Evolutionary conservation across 352 stramenopile species (phyloP).

Genomic region (Globisporangium heterothallicum): DNA sequence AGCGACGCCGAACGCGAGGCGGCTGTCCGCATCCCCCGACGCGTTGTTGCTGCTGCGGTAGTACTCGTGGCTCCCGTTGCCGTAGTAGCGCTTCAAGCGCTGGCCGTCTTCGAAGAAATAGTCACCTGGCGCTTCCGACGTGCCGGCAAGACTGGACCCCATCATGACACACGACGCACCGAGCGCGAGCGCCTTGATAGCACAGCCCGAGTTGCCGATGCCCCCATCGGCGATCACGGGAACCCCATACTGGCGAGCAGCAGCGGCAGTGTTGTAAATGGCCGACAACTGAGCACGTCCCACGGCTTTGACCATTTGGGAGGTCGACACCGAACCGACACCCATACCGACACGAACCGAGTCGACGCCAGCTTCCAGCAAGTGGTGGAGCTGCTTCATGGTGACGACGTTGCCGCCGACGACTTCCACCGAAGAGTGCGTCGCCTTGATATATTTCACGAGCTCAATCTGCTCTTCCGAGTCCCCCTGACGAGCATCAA

Average conservation of each 20-base stretch:
- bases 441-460: conserved; percentile 91
- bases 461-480: conserved; percentile 80
- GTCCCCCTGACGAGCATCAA: conserved; percentile 98
- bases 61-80: conserved; percentile 97
- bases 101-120: conserved; percentile 99
- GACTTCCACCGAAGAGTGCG: conserved; percentile 89
- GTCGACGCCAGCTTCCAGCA: conserved; percentile 98
- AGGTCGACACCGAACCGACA: conserved; percentile 98
- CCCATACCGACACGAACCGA: conserved; percentile 98
- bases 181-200: conserved; percentile 96
- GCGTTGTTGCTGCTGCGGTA: conserved; percentile 41
- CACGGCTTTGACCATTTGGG: conserved; percentile 98
- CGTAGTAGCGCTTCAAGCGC: conserved; percentile 98
- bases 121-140: conserved; percentile 96
- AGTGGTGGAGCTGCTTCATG: conserved; percentile 90
- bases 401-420: conserved; percentile 99
- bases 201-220: conserved; percentile 95
- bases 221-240: conserved; percentile 98
- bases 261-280: conserved; percentile 96
- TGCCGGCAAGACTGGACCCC: conserved; percentile 96
- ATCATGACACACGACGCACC: conserved; percentile 98
- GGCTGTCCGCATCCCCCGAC: conserved; percentile 67
- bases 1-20: conserved; percentile 97
- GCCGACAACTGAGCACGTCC: conserved; percentile 96
- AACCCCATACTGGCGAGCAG: conserved; percentile 92